A percentile compares a stretch with the other conserved stretches of the same genome.
Conservation (phyloP, 495 filamentous ascomycete species). For the Penicillium tannophilum region DNA sequence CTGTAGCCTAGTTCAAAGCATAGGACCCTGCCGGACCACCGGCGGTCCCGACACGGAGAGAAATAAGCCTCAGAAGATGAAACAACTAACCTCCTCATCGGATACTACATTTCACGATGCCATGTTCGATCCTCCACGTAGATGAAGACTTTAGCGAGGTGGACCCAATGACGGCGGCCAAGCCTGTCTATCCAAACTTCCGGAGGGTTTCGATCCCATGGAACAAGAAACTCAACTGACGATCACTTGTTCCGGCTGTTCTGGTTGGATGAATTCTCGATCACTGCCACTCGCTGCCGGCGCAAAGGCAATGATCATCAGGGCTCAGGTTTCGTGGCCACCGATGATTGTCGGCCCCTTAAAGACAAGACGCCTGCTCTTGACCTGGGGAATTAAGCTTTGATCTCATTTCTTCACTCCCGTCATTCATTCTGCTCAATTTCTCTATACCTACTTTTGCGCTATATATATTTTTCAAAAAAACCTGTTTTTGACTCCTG, state of each 20-base stretch:
- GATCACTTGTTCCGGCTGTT: constrained; percentile 2
- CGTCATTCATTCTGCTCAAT: constrained; percentile 14
- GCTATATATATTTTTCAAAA: neutral
- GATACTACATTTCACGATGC: neutral
- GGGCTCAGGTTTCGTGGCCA: neutral
- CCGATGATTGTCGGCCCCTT: neutral
- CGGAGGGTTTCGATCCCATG: neutral
- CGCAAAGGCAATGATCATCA: constrained; percentile 24
- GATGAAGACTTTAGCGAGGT: constrained; percentile 3
- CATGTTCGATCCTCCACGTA: neutral
- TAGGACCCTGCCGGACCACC: neutral
- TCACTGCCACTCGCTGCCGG: constrained; percentile 2
- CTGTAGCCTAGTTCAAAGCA: neutral
- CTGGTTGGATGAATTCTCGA: constrained; percentile 13
- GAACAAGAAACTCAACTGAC: neutral
- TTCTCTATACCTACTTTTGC: constrained; percentile 1
- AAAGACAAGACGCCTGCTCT: constrained; percentile 3
- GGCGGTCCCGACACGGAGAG: neutral
- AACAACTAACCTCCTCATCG: neutral
- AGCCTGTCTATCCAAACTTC: constrained; percentile 11
- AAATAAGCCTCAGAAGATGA: neutral
- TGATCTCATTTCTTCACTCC: constrained; percentile 5
- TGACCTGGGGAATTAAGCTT: neutral
- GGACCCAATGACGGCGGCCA: constrained; percentile 15
- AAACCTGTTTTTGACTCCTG: neutral